Evolutionary conservation across 805 yeast species (phyloP).

Genomic region (Teunomyces atbi): DNA sequence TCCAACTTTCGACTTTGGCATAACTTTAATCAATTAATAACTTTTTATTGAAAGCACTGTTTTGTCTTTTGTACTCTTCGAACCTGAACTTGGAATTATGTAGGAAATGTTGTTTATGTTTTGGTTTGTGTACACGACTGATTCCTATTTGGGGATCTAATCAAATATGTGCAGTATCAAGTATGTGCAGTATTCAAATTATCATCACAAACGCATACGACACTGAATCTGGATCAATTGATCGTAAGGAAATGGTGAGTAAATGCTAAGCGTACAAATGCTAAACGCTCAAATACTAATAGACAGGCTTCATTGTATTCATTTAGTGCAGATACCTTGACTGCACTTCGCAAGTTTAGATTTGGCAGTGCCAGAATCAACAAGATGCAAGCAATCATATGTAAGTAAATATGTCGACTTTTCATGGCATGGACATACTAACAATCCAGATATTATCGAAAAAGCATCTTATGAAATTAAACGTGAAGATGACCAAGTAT

Average conservation of each 20-base stretch:
- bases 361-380: slow-evolving; percentile 66
- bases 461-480: slow-evolving; percentile 50
- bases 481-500: slow-evolving; percentile 46
- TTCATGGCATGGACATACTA: slow-evolving; percentile 6
- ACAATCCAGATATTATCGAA: slow-evolving; percentile 49
- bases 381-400: slow-evolving; percentile 59
- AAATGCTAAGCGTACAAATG: not conserved
- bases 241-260: slow-evolving; percentile 1
- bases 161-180: not conserved
- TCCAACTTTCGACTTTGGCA: slow-evolving; percentile 23
- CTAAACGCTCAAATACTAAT: slow-evolving; percentile 1
- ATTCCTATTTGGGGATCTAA: slow-evolving; percentile 1
- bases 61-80: slow-evolving; percentile 3
- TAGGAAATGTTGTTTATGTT: slow-evolving; percentile 4
- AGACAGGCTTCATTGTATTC: slow-evolving; percentile 50
- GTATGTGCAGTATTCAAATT: not conserved
- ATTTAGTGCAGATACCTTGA: slow-evolving; percentile 59
- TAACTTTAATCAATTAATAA: not conserved
- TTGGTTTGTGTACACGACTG: slow-evolving; percentile 3
- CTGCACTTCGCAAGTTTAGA: slow-evolving; percentile 67
- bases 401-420: slow-evolving; percentile 30
- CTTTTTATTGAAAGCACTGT: not conserved
- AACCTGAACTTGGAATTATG: slow-evolving; percentile 1
- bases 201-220: too few relatives aligned
- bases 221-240: too few relatives aligned